Percentiles rank a stretch among this genome's conserved stretches.
Conservation (phyloP, 2,329 filamentous ascomycete species). For the Alternaria angustiovoidea region DNA sequence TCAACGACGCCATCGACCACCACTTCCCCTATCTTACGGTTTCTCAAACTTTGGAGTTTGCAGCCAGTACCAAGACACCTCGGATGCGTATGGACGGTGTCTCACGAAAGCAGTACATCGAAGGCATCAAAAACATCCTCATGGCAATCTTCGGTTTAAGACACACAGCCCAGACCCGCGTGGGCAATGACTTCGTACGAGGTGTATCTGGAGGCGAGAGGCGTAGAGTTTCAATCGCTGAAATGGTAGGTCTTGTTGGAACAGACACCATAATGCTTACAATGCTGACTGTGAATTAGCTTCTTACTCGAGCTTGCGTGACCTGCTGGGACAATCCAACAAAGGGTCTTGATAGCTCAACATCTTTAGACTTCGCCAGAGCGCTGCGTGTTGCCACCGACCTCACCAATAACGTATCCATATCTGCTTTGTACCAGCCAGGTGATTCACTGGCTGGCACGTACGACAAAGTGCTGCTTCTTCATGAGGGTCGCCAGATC, state of each 20-base stretch:
- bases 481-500: slow-evolving; percentile 70
- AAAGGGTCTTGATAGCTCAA: slow-evolving; percentile 72
- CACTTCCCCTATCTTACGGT: slow-evolving; percentile 84
- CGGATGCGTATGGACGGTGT: not conserved
- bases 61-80: slow-evolving; percentile 69
- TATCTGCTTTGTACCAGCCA: slow-evolving; percentile 49
- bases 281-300: not conserved
- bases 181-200: slow-evolving; percentile 76
- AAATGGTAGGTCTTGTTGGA: slow-evolving; percentile 36
- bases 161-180: slow-evolving; percentile 60
- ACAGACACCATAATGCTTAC: slow-evolving; percentile 14
- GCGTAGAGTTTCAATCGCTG: slow-evolving; percentile 51
- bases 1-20: slow-evolving; percentile 84
- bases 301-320: slow-evolving; percentile 52
- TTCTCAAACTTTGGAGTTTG: slow-evolving; percentile 82
- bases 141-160: slow-evolving; percentile 46
- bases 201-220: slow-evolving; percentile 74
- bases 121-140: not conserved
- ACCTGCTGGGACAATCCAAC: slow-evolving; percentile 79
- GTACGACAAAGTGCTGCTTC: slow-evolving; percentile 24
- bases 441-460: slow-evolving; percentile 63
- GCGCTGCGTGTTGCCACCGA: slow-evolving; percentile 59
- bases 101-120: not conserved
- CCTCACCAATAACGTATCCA: slow-evolving; percentile 52
- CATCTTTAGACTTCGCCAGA: slow-evolving; percentile 71